Evolutionary conservation across 805 yeast species (phyloP).

Genomic region (Candida pseudofarinosa): DNA sequence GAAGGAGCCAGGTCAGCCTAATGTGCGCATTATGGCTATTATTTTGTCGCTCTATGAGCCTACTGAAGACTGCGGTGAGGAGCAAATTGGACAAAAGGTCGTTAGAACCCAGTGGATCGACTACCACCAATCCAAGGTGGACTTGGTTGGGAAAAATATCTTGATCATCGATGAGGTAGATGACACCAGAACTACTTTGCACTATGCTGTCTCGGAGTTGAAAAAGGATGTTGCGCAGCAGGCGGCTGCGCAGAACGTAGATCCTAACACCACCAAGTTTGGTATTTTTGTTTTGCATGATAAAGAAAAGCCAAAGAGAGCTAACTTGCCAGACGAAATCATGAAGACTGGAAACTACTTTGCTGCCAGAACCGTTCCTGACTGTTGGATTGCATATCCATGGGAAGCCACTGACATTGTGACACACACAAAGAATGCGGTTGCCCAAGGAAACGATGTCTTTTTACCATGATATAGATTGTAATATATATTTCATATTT

Average conservation of each 20-base stretch:
- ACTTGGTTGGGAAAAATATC: slow-evolving; percentile 64
- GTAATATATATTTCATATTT: neutral
- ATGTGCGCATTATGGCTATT: slow-evolving; percentile 91
- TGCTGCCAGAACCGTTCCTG: slow-evolving; percentile 73
- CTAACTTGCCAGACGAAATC: slow-evolving; percentile 63
- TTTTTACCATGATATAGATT: slow-evolving; percentile 30
- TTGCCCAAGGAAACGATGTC: slow-evolving; percentile 70
- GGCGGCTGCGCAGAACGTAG: slow-evolving; percentile 48
- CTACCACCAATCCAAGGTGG: slow-evolving; percentile 58
- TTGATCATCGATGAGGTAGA: slow-evolving; percentile 81
- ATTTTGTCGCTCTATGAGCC: slow-evolving; percentile 90
- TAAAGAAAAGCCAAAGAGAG: slow-evolving; percentile 67
- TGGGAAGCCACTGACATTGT: slow-evolving; percentile 82
- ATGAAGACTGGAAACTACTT: slow-evolving; percentile 58
- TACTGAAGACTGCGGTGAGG: slow-evolving; percentile 55
- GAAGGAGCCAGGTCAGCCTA: slow-evolving; percentile 82
- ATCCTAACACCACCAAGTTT: slow-evolving; percentile 52
- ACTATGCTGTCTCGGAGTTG: slow-evolving; percentile 72
- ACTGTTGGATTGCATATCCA: slow-evolving; percentile 82
- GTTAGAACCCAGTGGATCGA: slow-evolving; percentile 84
- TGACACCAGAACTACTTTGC: slow-evolving; percentile 81
- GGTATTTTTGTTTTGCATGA: slow-evolving; percentile 78
- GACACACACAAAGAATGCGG: slow-evolving; percentile 64
- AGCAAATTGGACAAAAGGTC: slow-evolving; percentile 56
- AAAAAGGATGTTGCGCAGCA: slow-evolving; percentile 67